These are phyloP conservation scores for Saccharomycopsis crataegensis DNA, from an alignment of 1,139 yeast species.

Conservation along the genomic window DNA sequence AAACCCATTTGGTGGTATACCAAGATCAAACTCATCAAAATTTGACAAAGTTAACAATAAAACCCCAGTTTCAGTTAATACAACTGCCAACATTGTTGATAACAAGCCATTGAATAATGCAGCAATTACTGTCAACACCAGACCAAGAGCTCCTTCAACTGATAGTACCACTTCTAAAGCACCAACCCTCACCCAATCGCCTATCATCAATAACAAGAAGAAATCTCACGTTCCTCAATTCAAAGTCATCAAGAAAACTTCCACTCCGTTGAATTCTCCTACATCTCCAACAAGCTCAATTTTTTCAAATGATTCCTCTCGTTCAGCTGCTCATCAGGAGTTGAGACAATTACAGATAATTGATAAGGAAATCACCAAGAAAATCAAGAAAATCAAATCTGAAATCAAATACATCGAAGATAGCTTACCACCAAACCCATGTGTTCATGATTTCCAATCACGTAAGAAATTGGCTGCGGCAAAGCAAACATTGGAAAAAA, in stretches of 20 bases:
- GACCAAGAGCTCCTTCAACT: neutral
- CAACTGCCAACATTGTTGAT: neutral
- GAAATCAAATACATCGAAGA: constrained; percentile 20
- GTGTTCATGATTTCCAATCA: constrained; percentile 19
- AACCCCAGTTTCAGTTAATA: neutral
- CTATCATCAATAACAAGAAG: constrained; percentile 1
- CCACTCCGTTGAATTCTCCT: neutral
- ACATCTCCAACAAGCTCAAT: constrained; percentile 1
- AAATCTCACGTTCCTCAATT: constrained; percentile 11
- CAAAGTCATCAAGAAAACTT: constrained; percentile 10
- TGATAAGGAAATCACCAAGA: constrained; percentile 18
- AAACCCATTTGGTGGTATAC: neutral
- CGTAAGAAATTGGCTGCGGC: constrained; percentile 18
- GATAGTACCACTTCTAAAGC: neutral
- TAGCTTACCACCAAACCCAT: constrained; percentile 20
- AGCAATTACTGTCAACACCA: no score
- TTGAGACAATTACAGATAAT: constrained; percentile 18
- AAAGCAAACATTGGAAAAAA: constrained; percentile 16
- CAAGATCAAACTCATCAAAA: neutral
- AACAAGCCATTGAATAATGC: neutral
- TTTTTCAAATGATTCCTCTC: neutral
- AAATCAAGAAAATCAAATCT: constrained; percentile 18
- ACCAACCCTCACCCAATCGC: no score
- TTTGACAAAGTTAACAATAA: neutral
- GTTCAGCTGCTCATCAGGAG: constrained; percentile 2